phyloP scores from a whole-genome alignment of 495 filamentous ascomycete species.

The Penicillium cosmopolitanum region DNA sequence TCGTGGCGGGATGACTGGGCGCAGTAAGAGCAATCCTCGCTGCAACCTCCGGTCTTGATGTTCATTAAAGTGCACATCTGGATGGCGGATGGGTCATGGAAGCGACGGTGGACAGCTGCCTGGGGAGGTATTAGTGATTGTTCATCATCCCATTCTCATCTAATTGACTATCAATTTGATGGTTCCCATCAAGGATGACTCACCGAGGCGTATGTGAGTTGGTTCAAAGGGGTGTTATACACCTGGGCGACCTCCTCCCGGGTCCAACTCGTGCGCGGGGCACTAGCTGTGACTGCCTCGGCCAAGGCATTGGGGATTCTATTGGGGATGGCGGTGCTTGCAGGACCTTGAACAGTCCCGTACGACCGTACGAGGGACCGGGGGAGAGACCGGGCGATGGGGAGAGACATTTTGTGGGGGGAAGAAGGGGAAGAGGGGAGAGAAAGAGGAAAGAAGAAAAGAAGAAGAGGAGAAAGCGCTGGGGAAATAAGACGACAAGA shows the following conservation, averaged over 20 bases:
- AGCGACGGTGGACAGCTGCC: slow-evolving; percentile 75
- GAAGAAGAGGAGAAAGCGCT: background rate
- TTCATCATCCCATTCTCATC: background rate
- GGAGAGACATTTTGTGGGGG: slow-evolving; percentile 34
- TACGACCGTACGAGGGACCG: slow-evolving; percentile 40
- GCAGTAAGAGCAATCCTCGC: slow-evolving; percentile 87
- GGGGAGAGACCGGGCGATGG: slow-evolving; percentile 31
- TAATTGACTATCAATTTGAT: no score
- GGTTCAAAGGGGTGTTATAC: slow-evolving; percentile 77
- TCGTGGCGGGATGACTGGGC: slow-evolving; percentile 80
- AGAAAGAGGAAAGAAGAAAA: background rate
- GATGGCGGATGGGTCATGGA: slow-evolving; percentile 76
- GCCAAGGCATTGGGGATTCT: slow-evolving; percentile 46
- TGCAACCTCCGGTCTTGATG: slow-evolving; percentile 92
- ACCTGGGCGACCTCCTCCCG: slow-evolving; percentile 74
- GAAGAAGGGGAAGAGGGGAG: slow-evolving; percentile 7
- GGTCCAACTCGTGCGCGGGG: slow-evolving; percentile 73
- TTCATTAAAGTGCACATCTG: slow-evolving; percentile 93
- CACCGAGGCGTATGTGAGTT: slow-evolving; percentile 74
- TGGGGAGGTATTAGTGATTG: slow-evolving; percentile 30
- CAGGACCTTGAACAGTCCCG: slow-evolving; percentile 48
- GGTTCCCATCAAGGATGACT: slow-evolving; percentile 23
- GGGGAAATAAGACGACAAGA: background rate
- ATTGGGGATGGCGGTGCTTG: slow-evolving; percentile 36
- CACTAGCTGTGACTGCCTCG: slow-evolving; percentile 59